Percentiles rank a stretch among this genome's conserved stretches.
Conservation (phyloP, 148 eudicot genomes). For the Gaultheria prostrata region DNA sequence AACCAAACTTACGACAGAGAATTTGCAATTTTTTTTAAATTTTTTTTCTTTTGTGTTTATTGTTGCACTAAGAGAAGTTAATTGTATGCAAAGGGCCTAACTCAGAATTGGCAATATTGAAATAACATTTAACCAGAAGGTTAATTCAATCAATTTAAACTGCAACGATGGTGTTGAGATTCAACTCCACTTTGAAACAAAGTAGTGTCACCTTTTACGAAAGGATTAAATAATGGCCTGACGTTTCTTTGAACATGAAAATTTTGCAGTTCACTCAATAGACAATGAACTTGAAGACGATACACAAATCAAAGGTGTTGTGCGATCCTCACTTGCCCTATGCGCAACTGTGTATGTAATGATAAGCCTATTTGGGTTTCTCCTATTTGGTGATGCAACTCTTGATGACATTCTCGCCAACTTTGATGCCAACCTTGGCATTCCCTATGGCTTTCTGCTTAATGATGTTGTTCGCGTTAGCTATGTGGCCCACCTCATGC, state of each 20-base stretch:
- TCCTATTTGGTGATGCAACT: slow-evolving; percentile 79
- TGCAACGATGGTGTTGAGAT: neutral
- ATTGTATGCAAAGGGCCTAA: neutral
- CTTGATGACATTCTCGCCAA: slow-evolving; percentile 86
- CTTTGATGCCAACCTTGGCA: slow-evolving; percentile 75
- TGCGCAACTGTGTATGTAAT: slow-evolving; percentile 70
- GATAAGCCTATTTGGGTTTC: slow-evolving; percentile 85
- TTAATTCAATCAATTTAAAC: neutral
- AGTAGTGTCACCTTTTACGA: neutral
- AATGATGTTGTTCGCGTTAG: slow-evolving; percentile 81
- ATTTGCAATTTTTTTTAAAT: too few species aligned
- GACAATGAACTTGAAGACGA: slow-evolving; percentile 76
- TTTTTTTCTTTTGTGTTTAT: neutral
- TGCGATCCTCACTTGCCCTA: slow-evolving; percentile 65
- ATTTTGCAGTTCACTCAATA: slow-evolving; percentile 70
- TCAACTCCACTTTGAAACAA: slow-evolving; percentile 3
- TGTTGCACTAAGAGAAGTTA: neutral
- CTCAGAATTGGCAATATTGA: neutral
- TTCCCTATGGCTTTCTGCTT: slow-evolving; percentile 74
- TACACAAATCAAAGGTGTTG: slow-evolving; percentile 58
- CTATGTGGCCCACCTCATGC: slow-evolving; percentile 87
- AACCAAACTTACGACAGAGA: neutral
- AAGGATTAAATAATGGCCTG: slow-evolving; percentile 5
- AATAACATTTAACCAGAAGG: neutral
- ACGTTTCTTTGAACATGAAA: slow-evolving; percentile 7